A percentile compares a stretch with the other conserved stretches of the same genome.
Conservation (phyloP, 2,329 filamentous ascomycete species). For the Teratosphaeria destructans region DNA sequence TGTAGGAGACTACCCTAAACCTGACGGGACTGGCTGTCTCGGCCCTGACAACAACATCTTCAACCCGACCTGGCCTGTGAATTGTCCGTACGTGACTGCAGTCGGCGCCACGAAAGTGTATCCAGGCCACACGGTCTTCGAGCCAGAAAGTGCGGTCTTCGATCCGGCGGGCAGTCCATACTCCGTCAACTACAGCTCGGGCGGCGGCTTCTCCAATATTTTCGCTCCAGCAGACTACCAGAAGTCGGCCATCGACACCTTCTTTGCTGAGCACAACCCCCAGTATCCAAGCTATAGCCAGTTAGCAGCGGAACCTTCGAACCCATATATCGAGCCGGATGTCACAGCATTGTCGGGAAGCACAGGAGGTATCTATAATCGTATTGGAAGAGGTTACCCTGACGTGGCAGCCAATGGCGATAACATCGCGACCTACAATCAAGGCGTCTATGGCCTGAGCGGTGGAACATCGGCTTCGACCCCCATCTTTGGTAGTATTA, state of each 20-base stretch:
- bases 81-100: slow-evolving; percentile 25
- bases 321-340: slow-evolving; percentile 2
- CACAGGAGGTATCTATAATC: slow-evolving; percentile 15
- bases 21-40: slow-evolving; percentile 13
- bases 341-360: slow-evolving; percentile 6
- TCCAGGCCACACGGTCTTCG: slow-evolving; percentile 3
- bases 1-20: slow-evolving; percentile 24
- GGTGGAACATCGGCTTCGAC: slow-evolving; percentile 14
- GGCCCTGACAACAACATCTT: slow-evolving; percentile 11
- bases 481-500: slow-evolving; percentile 13
- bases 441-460: slow-evolving; percentile 24
- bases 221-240: slow-evolving; percentile 28
- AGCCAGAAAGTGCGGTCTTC: slow-evolving; percentile 9
- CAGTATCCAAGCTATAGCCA: slow-evolving; percentile 17
- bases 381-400: slow-evolving; percentile 18
- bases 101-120: slow-evolving; percentile 38
- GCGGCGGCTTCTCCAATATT: slow-evolving; percentile 30
- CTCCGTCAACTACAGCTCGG: slow-evolving; percentile 9
- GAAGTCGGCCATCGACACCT: slow-evolving; percentile 25
- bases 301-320: slow-evolving; percentile 1
- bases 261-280: slow-evolving; percentile 21
- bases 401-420: slow-evolving; percentile 25
- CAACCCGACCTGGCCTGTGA: slow-evolving; percentile 5
- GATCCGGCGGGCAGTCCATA: slow-evolving; percentile 4
- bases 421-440: slow-evolving; percentile 28